Evolutionary conservation across 208 protist genomes (phyloP), one percentile per base, ranked within the genome.

Genomic region (Wallacemonas sp.): DNA sequence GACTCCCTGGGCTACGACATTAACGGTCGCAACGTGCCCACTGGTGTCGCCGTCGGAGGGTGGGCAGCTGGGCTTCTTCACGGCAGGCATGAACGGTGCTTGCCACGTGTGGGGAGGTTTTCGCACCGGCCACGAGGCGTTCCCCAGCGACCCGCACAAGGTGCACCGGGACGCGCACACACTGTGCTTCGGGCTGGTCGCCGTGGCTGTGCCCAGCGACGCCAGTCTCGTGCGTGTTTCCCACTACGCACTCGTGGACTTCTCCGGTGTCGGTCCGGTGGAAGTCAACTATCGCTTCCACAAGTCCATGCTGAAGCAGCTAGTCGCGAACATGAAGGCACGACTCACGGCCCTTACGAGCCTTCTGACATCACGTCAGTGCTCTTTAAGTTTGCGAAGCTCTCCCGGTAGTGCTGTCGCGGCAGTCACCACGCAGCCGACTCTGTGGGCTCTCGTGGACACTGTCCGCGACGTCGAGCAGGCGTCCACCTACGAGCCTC

Each of bases 51-150:
- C 68, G 17, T 41, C 46, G 5, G 26, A 62, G 12, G 67, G 74
- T 6, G 67, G 61, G 5, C 29, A 39, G n/a, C 46, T 72, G 3
- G 79, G 79, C 21, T 74, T 85, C 32, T 70, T 71, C 65, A 69
- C 74, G 30, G 29, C 74, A 9, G 69, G 74, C 21, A 45, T 81
- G 0, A 54, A 37, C 15, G 79, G 61, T 6, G 71, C 59, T 0
- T 73, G 65, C 21, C 37, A 63, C 41, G 59, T 85, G 10, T 77
- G 75, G 71, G 22, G 68, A 6, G 64, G 63, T 21, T 34, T 48
- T 4, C 58, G 65, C 13, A 55, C 54, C 12, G 29, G 44, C 2
- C 30, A 30, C 37, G 32, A 22, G 38, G 24, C 27, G 10, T 33
- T 55, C 24, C 29, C 30, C 15, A n/a, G 9, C 29, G 60, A 71